These are phyloP conservation scores for Lachnellula hyalina DNA, from an alignment of 2,329 filamentous ascomycete species.

Conservation along the genomic window DNA sequence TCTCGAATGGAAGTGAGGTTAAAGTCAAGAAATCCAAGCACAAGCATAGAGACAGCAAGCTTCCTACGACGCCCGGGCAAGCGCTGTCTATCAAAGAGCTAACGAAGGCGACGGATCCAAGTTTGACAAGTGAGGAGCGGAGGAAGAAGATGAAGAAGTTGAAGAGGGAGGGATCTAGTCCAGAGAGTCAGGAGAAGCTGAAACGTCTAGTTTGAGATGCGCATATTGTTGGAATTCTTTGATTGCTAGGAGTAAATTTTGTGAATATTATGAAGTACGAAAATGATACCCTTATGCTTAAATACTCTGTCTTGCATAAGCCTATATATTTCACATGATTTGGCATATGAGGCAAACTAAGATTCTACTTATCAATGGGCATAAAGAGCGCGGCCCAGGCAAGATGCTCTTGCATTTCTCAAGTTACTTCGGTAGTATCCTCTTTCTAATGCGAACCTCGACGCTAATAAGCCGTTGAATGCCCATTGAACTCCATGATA, in stretches of 20 bases:
- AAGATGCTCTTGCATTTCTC: neutral
- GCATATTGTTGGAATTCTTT: neutral
- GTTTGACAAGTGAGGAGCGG: conserved; percentile 9
- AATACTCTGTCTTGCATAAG: neutral
- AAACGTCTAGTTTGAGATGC: neutral
- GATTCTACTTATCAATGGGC: neutral
- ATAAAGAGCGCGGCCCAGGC: neutral
- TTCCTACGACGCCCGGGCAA: neutral
- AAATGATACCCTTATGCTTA: neutral
- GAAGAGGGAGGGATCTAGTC: conserved; percentile 5
- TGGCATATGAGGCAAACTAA: neutral
- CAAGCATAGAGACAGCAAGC: neutral
- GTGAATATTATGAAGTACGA: neutral
- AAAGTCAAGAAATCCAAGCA: neutral
- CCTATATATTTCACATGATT: neutral
- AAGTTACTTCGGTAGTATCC: neutral
- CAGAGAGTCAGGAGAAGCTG: neutral
- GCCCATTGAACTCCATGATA: conserved; percentile 20
- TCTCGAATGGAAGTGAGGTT: neutral
- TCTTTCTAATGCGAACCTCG: neutral
- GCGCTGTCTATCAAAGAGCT: neutral
- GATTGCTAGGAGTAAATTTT: neutral
- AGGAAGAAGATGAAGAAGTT: conserved; percentile 14
- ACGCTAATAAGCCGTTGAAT: conserved; percentile 13
- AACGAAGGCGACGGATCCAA: conserved; percentile 4